Evolutionary conservation across 768 basidiomycete species (phyloP).

Genomic region (Podaxis pistillaris): DNA sequence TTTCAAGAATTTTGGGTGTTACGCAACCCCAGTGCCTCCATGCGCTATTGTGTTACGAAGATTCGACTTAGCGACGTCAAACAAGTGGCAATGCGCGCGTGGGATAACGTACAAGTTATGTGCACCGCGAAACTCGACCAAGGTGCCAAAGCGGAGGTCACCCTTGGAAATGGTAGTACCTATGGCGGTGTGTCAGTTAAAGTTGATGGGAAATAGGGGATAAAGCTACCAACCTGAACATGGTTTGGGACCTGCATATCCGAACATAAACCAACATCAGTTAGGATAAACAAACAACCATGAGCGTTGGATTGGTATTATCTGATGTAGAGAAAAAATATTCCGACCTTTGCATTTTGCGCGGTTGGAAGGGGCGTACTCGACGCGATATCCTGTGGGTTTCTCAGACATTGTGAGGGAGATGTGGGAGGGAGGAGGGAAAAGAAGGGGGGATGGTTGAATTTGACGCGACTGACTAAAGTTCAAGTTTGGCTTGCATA

Average conservation of each 20-base stretch:
- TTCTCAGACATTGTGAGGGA: constrained; percentile 41
- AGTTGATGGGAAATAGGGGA: neutral
- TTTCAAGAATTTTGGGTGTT: constrained; percentile 64
- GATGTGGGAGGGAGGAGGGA: constrained; percentile 22
- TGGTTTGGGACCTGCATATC: constrained; percentile 65
- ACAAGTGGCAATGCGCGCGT: constrained; percentile 10
- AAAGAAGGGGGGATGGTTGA: constrained; percentile 24
- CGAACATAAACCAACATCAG: constrained; percentile 16
- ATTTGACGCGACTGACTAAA: constrained; percentile 29
- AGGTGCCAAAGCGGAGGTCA: constrained; percentile 64
- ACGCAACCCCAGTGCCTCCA: constrained; percentile 95
- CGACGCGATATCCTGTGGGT: constrained; percentile 71
- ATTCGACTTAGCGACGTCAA: constrained; percentile 2
- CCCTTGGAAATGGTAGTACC: constrained; percentile 77
- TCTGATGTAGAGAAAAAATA: constrained; percentile 21
- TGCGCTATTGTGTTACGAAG: constrained; percentile 35
- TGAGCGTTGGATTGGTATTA: constrained; percentile 19
- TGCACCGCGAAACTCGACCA: constrained; percentile 73
- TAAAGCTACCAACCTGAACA: constrained; percentile 53
- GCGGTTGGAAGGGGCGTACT: constrained; percentile 66
- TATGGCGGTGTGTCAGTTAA: constrained; percentile 26
- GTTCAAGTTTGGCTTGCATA: constrained; percentile 29
- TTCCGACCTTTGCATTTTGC: constrained; percentile 77
- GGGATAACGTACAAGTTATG: constrained; percentile 55
- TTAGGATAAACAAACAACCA: constrained; percentile 23